Evolutionary conservation across 805 yeast genomes (phyloP).

Genomic region (Myxozyma nipponensis): DNA sequence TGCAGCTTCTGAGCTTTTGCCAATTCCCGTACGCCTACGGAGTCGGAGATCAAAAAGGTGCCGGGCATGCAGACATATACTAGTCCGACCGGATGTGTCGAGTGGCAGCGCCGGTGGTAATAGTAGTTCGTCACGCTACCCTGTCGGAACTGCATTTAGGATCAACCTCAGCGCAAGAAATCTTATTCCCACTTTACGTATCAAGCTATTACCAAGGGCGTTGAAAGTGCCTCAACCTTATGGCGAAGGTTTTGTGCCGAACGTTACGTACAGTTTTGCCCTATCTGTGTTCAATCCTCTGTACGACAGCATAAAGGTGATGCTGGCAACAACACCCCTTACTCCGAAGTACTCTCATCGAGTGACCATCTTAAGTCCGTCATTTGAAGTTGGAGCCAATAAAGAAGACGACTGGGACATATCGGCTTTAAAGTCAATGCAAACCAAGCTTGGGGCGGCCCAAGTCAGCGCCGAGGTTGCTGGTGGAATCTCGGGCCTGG

Average conservation of each 20-base stretch:
- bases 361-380: slow-evolving; percentile 19
- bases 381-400: slow-evolving; percentile 21
- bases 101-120: background rate
- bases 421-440: slow-evolving; percentile 4
- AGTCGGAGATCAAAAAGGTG: slow-evolving; percentile 34
- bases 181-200: slow-evolving; percentile 18
- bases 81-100: slow-evolving; percentile 35
- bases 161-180: slow-evolving; percentile 16
- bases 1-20: slow-evolving; percentile 18
- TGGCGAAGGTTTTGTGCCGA: slow-evolving; percentile 7
- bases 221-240: background rate
- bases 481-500: background rate
- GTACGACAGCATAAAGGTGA: slow-evolving; percentile 10
- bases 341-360: slow-evolving; percentile 16
- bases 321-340: slow-evolving; percentile 19
- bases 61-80: slow-evolving; percentile 35
- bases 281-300: slow-evolving; percentile 24
- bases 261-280: slow-evolving; percentile 19
- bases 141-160: slow-evolving; percentile 16
- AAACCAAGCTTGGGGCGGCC: slow-evolving; percentile 2
- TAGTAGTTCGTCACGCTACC: background rate
- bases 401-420: slow-evolving; percentile 26
- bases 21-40: slow-evolving; percentile 32
- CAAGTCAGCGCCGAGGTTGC: background rate
- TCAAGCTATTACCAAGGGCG: slow-evolving; percentile 15